These are phyloP conservation scores for Epichloe coenophiala DNA, from an alignment of 2,329 filamentous ascomycete species.

Conservation along the genomic window DNA sequence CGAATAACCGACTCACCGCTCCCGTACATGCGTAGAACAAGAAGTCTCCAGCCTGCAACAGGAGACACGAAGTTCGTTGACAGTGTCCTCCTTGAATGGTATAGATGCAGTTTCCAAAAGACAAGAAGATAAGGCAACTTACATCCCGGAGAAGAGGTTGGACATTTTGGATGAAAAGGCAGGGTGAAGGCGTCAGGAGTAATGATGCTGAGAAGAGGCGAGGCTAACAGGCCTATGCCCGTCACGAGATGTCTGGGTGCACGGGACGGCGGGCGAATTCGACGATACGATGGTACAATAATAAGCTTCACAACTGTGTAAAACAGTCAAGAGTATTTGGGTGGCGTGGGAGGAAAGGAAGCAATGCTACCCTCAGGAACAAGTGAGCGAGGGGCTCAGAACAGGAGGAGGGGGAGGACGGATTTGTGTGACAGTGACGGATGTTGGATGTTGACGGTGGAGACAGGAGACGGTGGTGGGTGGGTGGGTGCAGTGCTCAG, in stretches of 20 bases:
- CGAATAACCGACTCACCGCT: background rate
- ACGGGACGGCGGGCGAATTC: conserved; percentile 1
- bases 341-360: background rate
- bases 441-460: background rate
- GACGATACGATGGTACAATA: background rate
- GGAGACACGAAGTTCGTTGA: background rate
- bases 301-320: background rate
- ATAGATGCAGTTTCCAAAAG: background rate
- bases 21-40: background rate
- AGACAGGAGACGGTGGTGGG: background rate
- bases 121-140: conserved; percentile 22
- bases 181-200: conserved; percentile 4
- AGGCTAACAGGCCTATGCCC: conserved; percentile 1
- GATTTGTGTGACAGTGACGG: background rate
- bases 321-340: background rate
- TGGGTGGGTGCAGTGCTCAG: background rate
- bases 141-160: conserved; percentile 50
- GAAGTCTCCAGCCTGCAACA: no score
- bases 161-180: conserved; percentile 30
- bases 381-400: background rate
- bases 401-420: background rate
- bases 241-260: conserved; percentile 3
- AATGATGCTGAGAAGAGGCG: conserved; percentile 1
- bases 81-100: background rate
- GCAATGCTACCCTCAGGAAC: background rate